These are phyloP conservation scores for Dentiscutata heterogama DNA, from an alignment of 371 early-diverging fungal genomes.

Conservation along the genomic window DNA sequence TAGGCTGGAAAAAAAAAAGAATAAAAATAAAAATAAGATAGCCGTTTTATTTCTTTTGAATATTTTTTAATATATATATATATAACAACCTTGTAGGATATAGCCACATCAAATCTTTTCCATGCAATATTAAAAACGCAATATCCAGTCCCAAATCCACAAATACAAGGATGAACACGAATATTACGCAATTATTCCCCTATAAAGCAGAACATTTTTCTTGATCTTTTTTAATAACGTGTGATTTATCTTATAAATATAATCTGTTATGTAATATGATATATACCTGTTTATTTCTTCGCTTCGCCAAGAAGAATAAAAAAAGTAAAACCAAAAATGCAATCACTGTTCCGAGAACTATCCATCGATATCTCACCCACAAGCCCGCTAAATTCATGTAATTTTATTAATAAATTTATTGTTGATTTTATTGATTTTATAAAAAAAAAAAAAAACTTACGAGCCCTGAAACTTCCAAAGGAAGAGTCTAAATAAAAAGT, in stretches of 20 bases:
- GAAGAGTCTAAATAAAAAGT: constrained; percentile 4
- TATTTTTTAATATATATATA: background rate
- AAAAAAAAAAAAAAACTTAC: constrained; percentile 20
- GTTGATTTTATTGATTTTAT: background rate
- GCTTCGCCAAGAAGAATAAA: no score
- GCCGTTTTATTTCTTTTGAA: no score
- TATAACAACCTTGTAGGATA: background rate
- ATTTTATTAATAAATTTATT: no score
- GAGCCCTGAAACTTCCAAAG: constrained; percentile 9
- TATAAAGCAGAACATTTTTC: background rate
- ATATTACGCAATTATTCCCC: constrained; percentile 10
- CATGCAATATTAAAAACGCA: background rate
- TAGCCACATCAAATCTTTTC: constrained; percentile 12
- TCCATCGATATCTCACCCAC: constrained; percentile 19
- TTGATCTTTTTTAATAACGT: no score
- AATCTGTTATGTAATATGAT: no score
- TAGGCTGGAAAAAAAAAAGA: background rate
- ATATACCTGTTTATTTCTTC: no score
- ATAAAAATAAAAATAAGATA: background rate
- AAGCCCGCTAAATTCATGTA: background rate
- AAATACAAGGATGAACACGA: background rate
- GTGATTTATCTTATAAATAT: no score
- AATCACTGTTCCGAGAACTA: background rate
- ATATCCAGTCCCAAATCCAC: constrained; percentile 10
- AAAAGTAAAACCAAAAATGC: no score